These are phyloP conservation scores for Gleditsia sinensis DNA, from an alignment of 306 rosid species.

Conservation along the genomic window DNA sequence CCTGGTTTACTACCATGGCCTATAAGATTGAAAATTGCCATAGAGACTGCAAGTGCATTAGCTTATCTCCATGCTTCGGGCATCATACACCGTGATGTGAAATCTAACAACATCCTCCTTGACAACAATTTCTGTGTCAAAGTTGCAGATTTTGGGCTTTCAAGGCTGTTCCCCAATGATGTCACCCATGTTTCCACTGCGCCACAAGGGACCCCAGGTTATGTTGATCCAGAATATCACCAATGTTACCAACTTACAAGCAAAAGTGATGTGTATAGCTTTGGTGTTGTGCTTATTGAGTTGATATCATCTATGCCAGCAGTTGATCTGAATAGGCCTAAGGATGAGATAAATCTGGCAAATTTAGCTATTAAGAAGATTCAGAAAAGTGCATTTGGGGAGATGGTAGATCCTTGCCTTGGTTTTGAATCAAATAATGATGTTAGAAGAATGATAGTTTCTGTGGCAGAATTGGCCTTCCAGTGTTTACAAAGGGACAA, in stretches of 20 bases:
- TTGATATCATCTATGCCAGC: slow-evolving; percentile 57
- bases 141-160: slow-evolving; percentile 65
- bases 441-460: slow-evolving; percentile 35
- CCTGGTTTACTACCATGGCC: slow-evolving; percentile 44
- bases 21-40: slow-evolving; percentile 50
- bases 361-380: slow-evolving; percentile 47
- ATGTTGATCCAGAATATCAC: slow-evolving; percentile 60
- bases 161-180: slow-evolving; percentile 49
- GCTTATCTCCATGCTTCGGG: slow-evolving; percentile 60
- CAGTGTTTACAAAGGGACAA: slow-evolving; percentile 54
- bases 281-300: slow-evolving; percentile 61
- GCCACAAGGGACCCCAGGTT: slow-evolving; percentile 65
- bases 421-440: slow-evolving; percentile 45
- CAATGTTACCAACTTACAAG: slow-evolving; percentile 56
- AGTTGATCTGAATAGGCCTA: slow-evolving; percentile 44
- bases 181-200: slow-evolving; percentile 56
- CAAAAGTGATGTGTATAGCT: slow-evolving; percentile 64
- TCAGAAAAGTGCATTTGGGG: slow-evolving; percentile 37
- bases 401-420: slow-evolving; percentile 46
- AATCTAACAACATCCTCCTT: slow-evolving; percentile 58
- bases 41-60: slow-evolving; percentile 56
- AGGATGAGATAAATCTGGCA: slow-evolving; percentile 51
- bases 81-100: slow-evolving; percentile 59
- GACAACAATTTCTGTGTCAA: slow-evolving; percentile 46
- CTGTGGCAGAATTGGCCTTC: slow-evolving; percentile 56